A percentile compares a stretch with the other conserved stretches of the same genome.
phyloP scores from a whole-genome alignment of 768 basidiomycete genomes.

The Piloderma croceum region DNA sequence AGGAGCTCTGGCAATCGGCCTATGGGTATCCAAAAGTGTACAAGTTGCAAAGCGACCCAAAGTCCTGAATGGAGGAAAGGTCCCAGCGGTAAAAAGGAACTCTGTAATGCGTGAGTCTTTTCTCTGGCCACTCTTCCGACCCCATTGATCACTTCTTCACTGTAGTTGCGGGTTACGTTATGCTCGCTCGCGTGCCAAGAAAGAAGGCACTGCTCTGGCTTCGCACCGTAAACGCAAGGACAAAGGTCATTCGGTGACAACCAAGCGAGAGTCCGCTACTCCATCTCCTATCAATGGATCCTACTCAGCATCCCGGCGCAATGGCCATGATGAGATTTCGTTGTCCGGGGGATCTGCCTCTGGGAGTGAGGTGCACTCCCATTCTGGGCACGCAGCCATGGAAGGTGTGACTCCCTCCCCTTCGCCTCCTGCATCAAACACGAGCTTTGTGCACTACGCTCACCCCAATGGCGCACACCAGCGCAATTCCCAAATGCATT shows the following conservation, averaged over 20 bases:
- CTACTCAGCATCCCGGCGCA: constrained; percentile 42
- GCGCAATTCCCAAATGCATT: constrained; percentile 14
- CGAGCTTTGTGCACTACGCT: constrained; percentile 57
- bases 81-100: constrained; percentile 83
- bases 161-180: constrained; percentile 77
- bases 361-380: constrained; percentile 51
- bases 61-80: constrained; percentile 94
- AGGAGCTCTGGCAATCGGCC: constrained; percentile 62
- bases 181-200: constrained; percentile 84
- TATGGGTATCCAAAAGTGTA: constrained; percentile 64
- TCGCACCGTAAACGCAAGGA: constrained; percentile 62
- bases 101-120: constrained; percentile 81
- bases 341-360: constrained; percentile 52
- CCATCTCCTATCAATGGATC: constrained; percentile 24
- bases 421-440: constrained; percentile 53
- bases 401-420: constrained; percentile 52
- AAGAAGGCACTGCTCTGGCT: constrained; percentile 57
- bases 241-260: constrained; percentile 31
- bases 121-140: constrained; percentile 4
- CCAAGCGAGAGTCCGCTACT: constrained; percentile 22
- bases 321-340: constrained; percentile 42
- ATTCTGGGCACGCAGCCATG: constrained; percentile 35
- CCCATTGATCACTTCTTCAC: constrained; percentile 15
- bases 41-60: constrained; percentile 72
- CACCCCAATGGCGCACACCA: constrained; percentile 28